Evolutionary conservation across 1,284 basidiomycete genomes (phyloP), one percentile per base, ranked within the genome.

Genomic region (Rhodotorula sp.): DNA sequence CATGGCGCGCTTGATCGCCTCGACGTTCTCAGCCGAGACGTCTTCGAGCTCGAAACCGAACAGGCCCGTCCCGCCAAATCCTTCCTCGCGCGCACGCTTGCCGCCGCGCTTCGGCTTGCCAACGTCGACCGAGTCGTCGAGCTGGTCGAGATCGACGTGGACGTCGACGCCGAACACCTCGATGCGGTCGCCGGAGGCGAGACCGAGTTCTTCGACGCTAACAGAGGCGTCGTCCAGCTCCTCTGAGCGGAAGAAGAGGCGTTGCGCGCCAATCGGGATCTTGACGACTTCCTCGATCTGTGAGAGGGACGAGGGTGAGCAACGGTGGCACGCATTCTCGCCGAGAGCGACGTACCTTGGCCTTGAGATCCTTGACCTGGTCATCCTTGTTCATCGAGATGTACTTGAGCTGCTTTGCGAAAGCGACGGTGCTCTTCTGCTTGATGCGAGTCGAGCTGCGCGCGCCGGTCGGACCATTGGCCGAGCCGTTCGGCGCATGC

Each of bases 21-120:
- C 49, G 7, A 45, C 59, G n/a, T 49, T 45, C 34, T 16, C 64
- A 14, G 44, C 54, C 34, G 61, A 63, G 50, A 56, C 59, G 48
- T 13, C 41, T 12, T 44, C n/a, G 50, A 45, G 17, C 44, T 68
- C 64, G 53, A 61, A 73, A 3, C 70, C 68, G 25, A 56, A 46
- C n/a, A 92, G 83, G 44, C 90, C 80, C 19, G 91, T 92, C 42
- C 90, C 90, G 68, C 85, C 85, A 79, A 92, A 92, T 16, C 87
- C 89, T 80, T 90, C 89, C 27, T 84, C 84, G 68, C 84, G 82
- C 74, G 83, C 82, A 77, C 83, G 84, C 81, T 82, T 63, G 62
- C 45, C 16, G n/a, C 53, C 42, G 77, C 61, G 56, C 25, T 7
- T 34, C 57, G 48, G 62, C 54, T 25, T 42, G 44, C 55, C 68